Base-by-base conservation (phyloP, 306 rosid species). In the Dalbergia cochinchinensis region DNA sequence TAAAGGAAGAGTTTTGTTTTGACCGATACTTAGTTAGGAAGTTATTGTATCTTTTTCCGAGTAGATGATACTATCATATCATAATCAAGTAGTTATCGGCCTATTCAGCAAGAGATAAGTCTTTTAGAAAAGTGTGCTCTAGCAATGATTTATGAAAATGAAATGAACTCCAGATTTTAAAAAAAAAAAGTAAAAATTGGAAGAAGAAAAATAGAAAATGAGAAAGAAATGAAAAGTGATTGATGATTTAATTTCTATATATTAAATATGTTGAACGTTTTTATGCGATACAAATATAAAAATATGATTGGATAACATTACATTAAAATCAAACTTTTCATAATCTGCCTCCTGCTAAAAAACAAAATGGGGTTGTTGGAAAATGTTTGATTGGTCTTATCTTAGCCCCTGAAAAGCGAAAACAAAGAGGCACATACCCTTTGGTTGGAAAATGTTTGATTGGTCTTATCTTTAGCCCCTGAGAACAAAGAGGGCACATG, bases 371-470 rank as follows among this genome's bases (percentile, higher is more conserved):
- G n/a, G n/a, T n/a, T n/a, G n/a, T n/a, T n/a, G n/a, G n/a, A n/a
- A n/a, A n/a, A n/a, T n/a, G n/a, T n/a, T n/a, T n/a, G n/a, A 45
- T 35, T 35, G 37, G 18, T 44, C 80, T 67, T 74, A 65, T 57
- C 80, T 22, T 3, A 34, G 13, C 50, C 7, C 4, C 44, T 26
- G 31, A 26, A 26, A 26, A 26, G 31, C 22, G 16, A 53, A 41
- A 58, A 4, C 14, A 34, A 37, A 6, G 47, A 48, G n/a, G 19
- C 61, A 77, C 26, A 37, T 35, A 69, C 74, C 65, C 76, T 62
- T 71, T 65, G 65, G 85, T 57, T 74, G 82, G 31, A 26, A 26
- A 26, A 26, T 26, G 31, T 57, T 74, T 73, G 11, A 47, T 37
- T 37, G 39, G 19, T 45, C 80, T 68, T 74, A 66, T 58, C 80